Conservation (phyloP, 805 yeast genomes). For the Metschnikowia chrysomelidarum region DNA sequence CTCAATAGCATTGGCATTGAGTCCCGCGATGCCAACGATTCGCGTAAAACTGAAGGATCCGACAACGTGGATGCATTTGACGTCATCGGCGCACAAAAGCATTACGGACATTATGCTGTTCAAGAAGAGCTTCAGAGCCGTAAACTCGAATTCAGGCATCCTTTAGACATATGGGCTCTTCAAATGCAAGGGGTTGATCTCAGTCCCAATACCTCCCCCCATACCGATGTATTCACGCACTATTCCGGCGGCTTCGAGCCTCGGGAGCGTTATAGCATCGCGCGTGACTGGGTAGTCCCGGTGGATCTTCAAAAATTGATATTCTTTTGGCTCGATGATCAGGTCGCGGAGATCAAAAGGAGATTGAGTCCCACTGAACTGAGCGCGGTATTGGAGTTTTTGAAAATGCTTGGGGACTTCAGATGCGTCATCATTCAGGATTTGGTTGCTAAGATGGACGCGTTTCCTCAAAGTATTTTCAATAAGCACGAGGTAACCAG, state of each 20-base stretch:
- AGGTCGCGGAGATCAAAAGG: neutral
- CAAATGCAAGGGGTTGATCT: neutral
- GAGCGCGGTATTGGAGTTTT: neutral
- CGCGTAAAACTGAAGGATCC: neutral
- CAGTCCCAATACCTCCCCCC: neutral
- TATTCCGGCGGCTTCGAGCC: neutral
- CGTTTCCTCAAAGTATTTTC: neutral
- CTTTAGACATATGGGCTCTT: neutral
- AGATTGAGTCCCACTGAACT: too few species aligned
- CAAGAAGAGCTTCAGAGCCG: too few species aligned
- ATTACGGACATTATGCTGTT: too few species aligned
- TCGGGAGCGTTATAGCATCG: neutral
- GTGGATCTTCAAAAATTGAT: neutral
- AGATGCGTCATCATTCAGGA: constrained; percentile 5
- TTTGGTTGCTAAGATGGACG: constrained; percentile 3
- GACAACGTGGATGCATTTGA: neutral
- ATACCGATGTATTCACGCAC: neutral
- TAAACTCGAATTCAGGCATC: neutral
- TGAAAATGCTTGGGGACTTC: constrained; percentile 5
- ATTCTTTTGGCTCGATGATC: constrained; percentile 1
- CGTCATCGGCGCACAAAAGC: too few species aligned
- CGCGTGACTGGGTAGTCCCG: neutral
- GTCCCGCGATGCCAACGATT: neutral
- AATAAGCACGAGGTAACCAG: constrained; percentile 1
- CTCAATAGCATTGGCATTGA: neutral